These are phyloP conservation scores for Aspergillus hortae DNA, from an alignment of 2,329 filamentous ascomycete genomes.

Conservation along the genomic window DNA sequence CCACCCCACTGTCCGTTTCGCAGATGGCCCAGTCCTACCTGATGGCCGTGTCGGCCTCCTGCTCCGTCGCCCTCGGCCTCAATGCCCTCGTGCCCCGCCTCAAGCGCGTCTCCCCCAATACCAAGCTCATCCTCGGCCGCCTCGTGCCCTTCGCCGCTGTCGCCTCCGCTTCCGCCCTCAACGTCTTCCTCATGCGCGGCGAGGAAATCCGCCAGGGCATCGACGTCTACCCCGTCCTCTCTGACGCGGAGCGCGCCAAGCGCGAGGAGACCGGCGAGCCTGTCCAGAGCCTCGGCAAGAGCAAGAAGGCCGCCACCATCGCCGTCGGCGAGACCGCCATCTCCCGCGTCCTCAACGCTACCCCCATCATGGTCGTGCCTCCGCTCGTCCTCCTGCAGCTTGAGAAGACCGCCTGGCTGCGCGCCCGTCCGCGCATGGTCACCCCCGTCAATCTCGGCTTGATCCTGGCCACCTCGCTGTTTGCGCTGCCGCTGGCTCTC, in stretches of 20 bases:
- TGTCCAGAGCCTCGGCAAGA: slow-evolving; percentile 74
- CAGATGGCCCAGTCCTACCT: slow-evolving; percentile 87
- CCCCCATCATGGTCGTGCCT: slow-evolving; percentile 95
- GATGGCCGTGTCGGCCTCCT: slow-evolving; percentile 87
- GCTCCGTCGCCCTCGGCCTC: slow-evolving; percentile 86
- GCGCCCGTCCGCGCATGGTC: slow-evolving; percentile 70
- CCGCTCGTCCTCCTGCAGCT: slow-evolving; percentile 80
- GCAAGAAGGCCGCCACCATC: slow-evolving; percentile 78
- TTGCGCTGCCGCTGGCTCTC: slow-evolving; percentile 83
- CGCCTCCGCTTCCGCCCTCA: slow-evolving; percentile 82
- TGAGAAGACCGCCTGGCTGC: slow-evolving; percentile 80
- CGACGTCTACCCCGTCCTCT: slow-evolving; percentile 81
- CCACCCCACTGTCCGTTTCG: slow-evolving; percentile 75
- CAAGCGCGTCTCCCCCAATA: slow-evolving; percentile 69
- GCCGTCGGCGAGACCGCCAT: slow-evolving; percentile 92
- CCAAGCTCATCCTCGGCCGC: slow-evolving; percentile 73
- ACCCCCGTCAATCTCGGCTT: slow-evolving; percentile 81
- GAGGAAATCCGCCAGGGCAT: slow-evolving; percentile 94
- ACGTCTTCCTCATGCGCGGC: slow-evolving; percentile 95
- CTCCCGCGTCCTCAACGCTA: slow-evolving; percentile 87
- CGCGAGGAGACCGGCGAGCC: slow-evolving; percentile 64
- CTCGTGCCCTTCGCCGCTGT: slow-evolving; percentile 96
- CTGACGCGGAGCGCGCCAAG: slow-evolving; percentile 63
- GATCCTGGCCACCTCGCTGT: slow-evolving; percentile 81
- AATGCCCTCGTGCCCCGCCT: slow-evolving; percentile 86